phyloP scores from a whole-genome alignment of 768 basidiomycete species.

The Imleria badia region DNA sequence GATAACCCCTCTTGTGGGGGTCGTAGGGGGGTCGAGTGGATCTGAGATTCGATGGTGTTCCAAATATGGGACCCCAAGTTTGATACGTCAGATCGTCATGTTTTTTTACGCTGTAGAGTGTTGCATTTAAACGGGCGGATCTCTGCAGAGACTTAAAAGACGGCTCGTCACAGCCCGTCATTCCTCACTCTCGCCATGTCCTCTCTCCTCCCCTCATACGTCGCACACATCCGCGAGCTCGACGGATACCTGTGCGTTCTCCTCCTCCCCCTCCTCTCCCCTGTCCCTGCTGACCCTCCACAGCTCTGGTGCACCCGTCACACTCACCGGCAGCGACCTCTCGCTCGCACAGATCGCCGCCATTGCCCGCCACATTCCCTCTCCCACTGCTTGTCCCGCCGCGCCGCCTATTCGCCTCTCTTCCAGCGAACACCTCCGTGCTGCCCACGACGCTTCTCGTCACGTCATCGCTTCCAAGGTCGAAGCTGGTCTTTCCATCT shows the following conservation, averaged over 20 bases:
- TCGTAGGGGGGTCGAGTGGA: conserved; percentile 5
- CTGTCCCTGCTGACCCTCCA: neutral
- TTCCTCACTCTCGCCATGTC: conserved; percentile 9
- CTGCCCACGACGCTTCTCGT: conserved; percentile 62
- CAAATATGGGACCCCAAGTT: neutral
- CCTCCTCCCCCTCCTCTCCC: neutral
- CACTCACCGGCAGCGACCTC: conserved; percentile 68
- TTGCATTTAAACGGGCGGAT: conserved; percentile 20
- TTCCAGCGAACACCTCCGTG: conserved; percentile 33
- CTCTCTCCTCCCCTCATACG: conserved; percentile 52
- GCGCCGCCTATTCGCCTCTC: conserved; percentile 26
- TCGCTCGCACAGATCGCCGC: conserved; percentile 80
- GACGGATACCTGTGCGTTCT: conserved; percentile 61
- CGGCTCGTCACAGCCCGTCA: neutral
- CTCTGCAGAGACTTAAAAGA: conserved; percentile 9
- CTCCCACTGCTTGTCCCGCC: conserved; percentile 40
- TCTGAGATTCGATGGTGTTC: conserved; percentile 12
- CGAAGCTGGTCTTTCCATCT: conserved; percentile 65
- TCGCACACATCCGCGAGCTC: conserved; percentile 60
- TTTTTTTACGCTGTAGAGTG: neutral
- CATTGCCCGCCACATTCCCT: conserved; percentile 54
- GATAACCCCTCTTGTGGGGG: neutral
- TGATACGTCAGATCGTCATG: conserved; percentile 24
- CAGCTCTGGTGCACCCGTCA: conserved; percentile 62
- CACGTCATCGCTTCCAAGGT: conserved; percentile 67